Base-by-base conservation (phyloP, 164 flowering plant genomes). In the Platanus orientalis region DNA sequence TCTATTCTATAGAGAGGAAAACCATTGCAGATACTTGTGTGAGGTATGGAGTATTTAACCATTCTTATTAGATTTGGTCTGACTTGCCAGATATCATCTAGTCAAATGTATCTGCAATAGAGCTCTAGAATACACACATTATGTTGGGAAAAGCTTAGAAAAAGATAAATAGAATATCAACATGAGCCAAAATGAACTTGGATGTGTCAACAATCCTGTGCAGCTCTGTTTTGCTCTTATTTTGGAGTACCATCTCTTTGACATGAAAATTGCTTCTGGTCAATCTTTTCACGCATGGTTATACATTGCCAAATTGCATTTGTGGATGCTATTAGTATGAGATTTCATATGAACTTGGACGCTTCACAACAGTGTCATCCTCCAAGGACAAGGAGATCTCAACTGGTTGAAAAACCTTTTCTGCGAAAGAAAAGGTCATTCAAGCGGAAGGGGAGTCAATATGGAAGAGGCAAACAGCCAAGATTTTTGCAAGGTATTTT, bases 341-440 rank as follows among this genome's bases (percentile, higher is more conserved):
- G 42, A 36, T 36, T 45, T 45, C 34, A 29, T 44, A n/a, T 73
- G 42, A 45, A 40, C 20, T 12, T 60, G 63, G n/a, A 47, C 61
- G 10, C 54, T 72, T 54, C 10, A 29, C 58, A 34, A 25, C 81
- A 87, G 96, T 69, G 66, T 29, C 74, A 79, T 48, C 87, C 83
- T 34, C 76, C 73, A 9, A 83, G 74, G 74, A 83, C 73, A 9
- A 83, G 74, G 74, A 83, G 67, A 78, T 60, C 83, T 61, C 77
- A 74, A 36, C 25, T 81, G 45, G 23, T 76, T 53, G 76, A 78
- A n/a, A 83, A 80, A 52, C 71, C 85, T 23, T 63, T 75, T 56
- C 61, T 79, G 7, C 83, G 92, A 12, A 89, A 80, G 77, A 83
- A 63, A 64, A 78, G 96, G 52, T 83, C 92, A 34, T 73, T 81